phyloP scores from a whole-genome alignment of 2,329 filamentous ascomycete species.

The Pyrenophora tritici-repentis region DNA sequence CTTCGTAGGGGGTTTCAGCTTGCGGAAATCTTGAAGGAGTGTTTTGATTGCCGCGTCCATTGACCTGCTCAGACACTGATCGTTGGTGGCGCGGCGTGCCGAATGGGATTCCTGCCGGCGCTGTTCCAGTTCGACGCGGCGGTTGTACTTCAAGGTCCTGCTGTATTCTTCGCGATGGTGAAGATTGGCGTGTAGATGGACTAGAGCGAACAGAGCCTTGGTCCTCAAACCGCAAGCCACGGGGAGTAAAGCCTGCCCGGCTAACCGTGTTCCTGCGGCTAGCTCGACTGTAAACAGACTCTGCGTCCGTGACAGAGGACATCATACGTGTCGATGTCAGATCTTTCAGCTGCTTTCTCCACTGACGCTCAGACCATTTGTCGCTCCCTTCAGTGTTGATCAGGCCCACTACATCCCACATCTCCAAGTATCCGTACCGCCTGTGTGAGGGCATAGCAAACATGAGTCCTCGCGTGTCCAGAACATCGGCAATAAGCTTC shows the following conservation, averaged over 20 bases:
- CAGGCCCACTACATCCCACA: conserved; percentile 79
- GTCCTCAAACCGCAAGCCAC: conserved; percentile 51
- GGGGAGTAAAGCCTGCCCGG: conserved; percentile 47
- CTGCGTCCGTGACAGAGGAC: conserved; percentile 27
- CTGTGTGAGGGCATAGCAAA: conserved; percentile 93
- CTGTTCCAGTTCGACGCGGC: conserved; percentile 51
- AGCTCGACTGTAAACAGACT: conserved; percentile 47
- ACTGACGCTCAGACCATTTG: conserved; percentile 83
- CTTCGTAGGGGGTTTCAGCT: conserved; percentile 36
- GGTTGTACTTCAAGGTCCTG: conserved; percentile 30
- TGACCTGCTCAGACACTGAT: conserved; percentile 54
- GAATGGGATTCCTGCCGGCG: conserved; percentile 41
- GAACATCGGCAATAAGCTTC: conserved; percentile 81
- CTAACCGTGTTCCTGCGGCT: conserved; percentile 52
- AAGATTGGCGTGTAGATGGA: conserved; percentile 52
- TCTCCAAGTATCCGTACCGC: conserved; percentile 88
- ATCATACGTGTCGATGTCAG: conserved; percentile 80
- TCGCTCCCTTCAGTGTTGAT: conserved; percentile 78
- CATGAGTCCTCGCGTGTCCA: conserved; percentile 90
- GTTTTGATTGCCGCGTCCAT: conserved; percentile 50
- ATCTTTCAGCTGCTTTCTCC: conserved; percentile 88
- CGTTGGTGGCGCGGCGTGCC: conserved; percentile 51
- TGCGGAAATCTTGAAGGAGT: conserved; percentile 49
- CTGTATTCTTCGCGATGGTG: conserved; percentile 42
- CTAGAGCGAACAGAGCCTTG: conserved; percentile 49